Evolutionary conservation across 208 protist genomes (phyloP), one percentile per base, ranked within the genome.

Genomic region (Leishmania major): DNA sequence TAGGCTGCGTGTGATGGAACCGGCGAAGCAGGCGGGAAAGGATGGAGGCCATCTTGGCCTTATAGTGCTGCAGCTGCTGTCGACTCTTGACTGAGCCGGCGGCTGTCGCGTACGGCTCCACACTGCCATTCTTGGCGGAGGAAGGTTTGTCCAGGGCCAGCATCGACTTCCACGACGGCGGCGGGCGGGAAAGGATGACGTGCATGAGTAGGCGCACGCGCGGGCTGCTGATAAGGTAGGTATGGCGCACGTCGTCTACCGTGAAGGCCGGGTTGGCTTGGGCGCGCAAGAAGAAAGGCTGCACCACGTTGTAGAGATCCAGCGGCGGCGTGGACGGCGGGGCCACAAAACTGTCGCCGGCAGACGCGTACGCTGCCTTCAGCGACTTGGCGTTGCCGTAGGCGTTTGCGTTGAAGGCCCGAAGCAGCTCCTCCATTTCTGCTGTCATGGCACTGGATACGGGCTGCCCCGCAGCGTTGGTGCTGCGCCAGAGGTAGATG

Each of bases 401-500:
- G 40, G 81, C 78, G 6, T 10, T 8, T 22, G 57, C 31, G 83
- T 92, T 92, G 78, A 90, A 92, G 40, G 47, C 59, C 55, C 45
- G 43, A n/a, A 89, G 53, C 37, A 71, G 22, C 1, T 47, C 60
- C n/a, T 72, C 43, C 85, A 89, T 89, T 31, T 89, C 77, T 15
- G 15, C 1, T 35, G 73, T 85, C 51, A 87, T 78, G 57, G 43
- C 64, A 2, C 7, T 77, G 37, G 49, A 40, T 51, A 90, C 35
- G 66, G 67, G 59, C 79, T 76, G 67, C 25, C 71, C 78, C 15
- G 75, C 75, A 28, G 47, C 60, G n/a, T 73, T 70, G 60, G 77
- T 82, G 59, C 77, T 67, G 53, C 89, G 91, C 89, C 91, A 94
- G 19, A 94, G 67, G 82, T 90, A 91, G 51, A 94, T 86, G 28